phyloP scores from a whole-genome alignment of 2,329 filamentous ascomycete species.

The Emmonsiellopsis sp. region DNA sequence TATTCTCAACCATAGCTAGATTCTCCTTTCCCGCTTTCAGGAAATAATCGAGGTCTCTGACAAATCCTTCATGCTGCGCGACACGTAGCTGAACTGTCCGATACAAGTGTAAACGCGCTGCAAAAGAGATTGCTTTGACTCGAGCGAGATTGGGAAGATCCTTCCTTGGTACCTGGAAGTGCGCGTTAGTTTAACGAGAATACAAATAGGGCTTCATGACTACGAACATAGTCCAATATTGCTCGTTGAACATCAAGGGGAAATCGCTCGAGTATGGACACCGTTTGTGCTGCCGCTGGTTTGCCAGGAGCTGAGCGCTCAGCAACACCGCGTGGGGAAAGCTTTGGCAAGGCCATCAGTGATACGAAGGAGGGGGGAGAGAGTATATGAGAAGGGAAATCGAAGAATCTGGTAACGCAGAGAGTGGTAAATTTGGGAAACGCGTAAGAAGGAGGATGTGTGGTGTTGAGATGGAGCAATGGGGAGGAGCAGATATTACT shows the following conservation, averaged over 20 bases:
- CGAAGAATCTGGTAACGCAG: background rate
- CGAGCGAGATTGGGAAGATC: background rate
- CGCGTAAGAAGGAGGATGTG: background rate
- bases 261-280: background rate
- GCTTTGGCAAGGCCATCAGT: no score
- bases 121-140: background rate
- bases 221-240: background rate
- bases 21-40: background rate
- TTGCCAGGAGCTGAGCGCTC: background rate
- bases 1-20: background rate
- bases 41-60: background rate
- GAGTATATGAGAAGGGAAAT: background rate
- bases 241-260: background rate
- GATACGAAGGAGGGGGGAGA: no score
- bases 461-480: no score
- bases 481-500: no score
- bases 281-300: background rate
- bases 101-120: background rate
- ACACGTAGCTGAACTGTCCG: background rate
- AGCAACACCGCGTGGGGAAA: background rate
- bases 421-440: background rate
- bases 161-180: background rate
- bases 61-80: background rate
- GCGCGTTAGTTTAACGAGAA: background rate
- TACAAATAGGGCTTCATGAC: background rate